A percentile compares a stretch with the other conserved stretches of the same genome.
Evolutionary conservation across 2,329 filamentous ascomycete species (phyloP).

Genomic region (Lecanosticta acicola): DNA sequence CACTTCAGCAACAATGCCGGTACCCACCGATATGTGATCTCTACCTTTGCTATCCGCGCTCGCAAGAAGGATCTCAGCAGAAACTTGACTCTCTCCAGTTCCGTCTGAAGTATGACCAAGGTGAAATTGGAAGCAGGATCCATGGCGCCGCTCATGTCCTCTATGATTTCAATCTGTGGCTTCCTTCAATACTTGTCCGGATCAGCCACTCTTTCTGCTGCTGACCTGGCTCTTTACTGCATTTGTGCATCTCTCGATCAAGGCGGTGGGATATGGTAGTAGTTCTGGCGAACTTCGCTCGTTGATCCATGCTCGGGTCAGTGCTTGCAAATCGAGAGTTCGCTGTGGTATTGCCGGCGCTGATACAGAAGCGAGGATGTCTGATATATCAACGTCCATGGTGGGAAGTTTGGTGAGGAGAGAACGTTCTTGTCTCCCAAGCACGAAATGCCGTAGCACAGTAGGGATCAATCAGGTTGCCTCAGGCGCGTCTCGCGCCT

Average conservation of each 20-base stretch:
- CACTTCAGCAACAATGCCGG: background rate
- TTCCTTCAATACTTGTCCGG: slow-evolving; percentile 8
- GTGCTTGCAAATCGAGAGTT: slow-evolving; percentile 72
- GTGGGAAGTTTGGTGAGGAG: no score
- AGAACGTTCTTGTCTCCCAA: no score
- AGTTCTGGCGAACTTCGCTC: slow-evolving; percentile 86
- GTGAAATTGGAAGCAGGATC: slow-evolving; percentile 88
- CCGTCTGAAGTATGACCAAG: slow-evolving; percentile 92
- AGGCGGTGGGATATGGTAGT: slow-evolving; percentile 66
- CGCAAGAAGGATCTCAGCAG: slow-evolving; percentile 77
- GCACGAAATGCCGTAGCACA: no score
- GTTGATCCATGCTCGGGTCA: slow-evolving; percentile 89
- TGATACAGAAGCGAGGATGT: slow-evolving; percentile 49
- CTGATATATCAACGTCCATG: slow-evolving; percentile 41
- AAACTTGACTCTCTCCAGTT: slow-evolving; percentile 91
- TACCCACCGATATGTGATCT: background rate
- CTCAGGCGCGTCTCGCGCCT: no score
- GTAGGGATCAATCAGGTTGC: no score
- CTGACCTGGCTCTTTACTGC: slow-evolving; percentile 25
- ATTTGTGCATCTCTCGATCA: slow-evolving; percentile 80
- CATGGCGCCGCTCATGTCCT: slow-evolving; percentile 69
- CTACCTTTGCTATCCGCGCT: slow-evolving; percentile 78
- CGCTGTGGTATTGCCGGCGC: slow-evolving; percentile 46
- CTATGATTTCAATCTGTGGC: slow-evolving; percentile 34
- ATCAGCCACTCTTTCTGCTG: background rate